phyloP scores from a whole-genome alignment of 1,284 basidiomycete genomes.

The Cerioporus squamosus region DNA sequence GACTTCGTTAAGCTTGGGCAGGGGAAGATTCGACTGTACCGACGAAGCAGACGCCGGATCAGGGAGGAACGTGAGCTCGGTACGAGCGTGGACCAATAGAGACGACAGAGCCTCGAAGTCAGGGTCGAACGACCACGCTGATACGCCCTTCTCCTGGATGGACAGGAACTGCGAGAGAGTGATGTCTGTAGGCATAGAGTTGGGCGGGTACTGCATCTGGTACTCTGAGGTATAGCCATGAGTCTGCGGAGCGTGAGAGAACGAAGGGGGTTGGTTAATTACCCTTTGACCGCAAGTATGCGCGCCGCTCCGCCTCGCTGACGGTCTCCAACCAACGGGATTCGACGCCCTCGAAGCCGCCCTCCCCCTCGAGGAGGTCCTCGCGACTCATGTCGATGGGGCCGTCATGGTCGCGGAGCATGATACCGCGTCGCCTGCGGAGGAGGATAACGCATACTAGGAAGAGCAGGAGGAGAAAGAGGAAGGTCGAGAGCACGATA shows the following conservation, averaged over 20 bases:
- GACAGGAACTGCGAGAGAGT: constrained; percentile 96
- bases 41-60: constrained; percentile 92
- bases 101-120: constrained; percentile 94
- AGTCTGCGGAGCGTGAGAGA: constrained; percentile 5
- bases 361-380: constrained; percentile 87
- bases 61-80: constrained; percentile 94
- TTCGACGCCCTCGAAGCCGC: constrained; percentile 91
- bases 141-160: constrained; percentile 97
- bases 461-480: constrained; percentile 91
- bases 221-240: constrained; percentile 61
- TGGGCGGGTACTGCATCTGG: constrained; percentile 90
- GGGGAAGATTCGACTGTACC: constrained; percentile 92
- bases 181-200: constrained; percentile 93
- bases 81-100: constrained; percentile 89
- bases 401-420: constrained; percentile 87
- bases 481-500: constrained; percentile 90
- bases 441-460: constrained; percentile 87
- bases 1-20: constrained; percentile 95
- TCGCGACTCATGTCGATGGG: constrained; percentile 93
- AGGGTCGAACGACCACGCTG: constrained; percentile 97
- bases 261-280: constrained; percentile 31
- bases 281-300: constrained; percentile 92
- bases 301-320: constrained; percentile 66
- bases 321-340: constrained; percentile 91
- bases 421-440: constrained; percentile 79